phyloP scores from a whole-genome alignment of 257 asterid genomes.

The Parsonsia alboflavescens region DNA sequence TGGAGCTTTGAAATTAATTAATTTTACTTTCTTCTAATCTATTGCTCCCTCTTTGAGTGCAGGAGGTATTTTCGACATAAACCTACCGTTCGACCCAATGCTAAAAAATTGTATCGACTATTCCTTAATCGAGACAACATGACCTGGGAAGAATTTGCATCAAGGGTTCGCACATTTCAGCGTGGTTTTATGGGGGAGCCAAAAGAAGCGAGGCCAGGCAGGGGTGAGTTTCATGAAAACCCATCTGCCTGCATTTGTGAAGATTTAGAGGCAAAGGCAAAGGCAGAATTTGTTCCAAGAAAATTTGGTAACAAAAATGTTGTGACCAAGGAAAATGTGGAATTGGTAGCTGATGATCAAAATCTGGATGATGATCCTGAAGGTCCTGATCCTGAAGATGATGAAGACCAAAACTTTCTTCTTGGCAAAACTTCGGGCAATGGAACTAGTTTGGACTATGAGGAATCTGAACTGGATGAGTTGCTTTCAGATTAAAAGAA shows the following conservation, averaged over 20 bases:
- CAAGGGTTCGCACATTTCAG: constrained; percentile 50
- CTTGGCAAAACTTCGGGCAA: constrained; percentile 33
- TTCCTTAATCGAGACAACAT: constrained; percentile 58
- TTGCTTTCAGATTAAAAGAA: constrained; percentile 66
- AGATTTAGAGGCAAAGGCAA: constrained; percentile 47
- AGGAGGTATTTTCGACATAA: constrained; percentile 99
- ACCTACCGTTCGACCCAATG: constrained; percentile 93
- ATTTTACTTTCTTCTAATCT: not conserved
- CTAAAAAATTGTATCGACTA: constrained; percentile 64
- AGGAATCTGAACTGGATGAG: constrained; percentile 79
- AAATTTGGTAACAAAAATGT: constrained; percentile 26
- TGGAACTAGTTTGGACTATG: constrained; percentile 60
- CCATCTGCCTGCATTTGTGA: constrained; percentile 92
- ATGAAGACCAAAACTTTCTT: constrained; percentile 49
- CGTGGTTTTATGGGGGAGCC: constrained; percentile 94
- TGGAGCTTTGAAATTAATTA: not conserved
- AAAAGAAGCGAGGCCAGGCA: constrained; percentile 85
- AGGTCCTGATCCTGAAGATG: constrained; percentile 72
- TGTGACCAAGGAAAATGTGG: constrained; percentile 32
- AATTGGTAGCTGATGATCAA: constrained; percentile 31
- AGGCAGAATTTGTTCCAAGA: constrained; percentile 27
- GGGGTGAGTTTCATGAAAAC: constrained; percentile 91
- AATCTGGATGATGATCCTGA: constrained; percentile 56
- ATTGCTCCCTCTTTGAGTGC: constrained; percentile 21
- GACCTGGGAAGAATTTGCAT: constrained; percentile 72